Conservation (phyloP, 2,329 filamentous ascomycete genomes). For the Phialemoniopsis sp. region DNA sequence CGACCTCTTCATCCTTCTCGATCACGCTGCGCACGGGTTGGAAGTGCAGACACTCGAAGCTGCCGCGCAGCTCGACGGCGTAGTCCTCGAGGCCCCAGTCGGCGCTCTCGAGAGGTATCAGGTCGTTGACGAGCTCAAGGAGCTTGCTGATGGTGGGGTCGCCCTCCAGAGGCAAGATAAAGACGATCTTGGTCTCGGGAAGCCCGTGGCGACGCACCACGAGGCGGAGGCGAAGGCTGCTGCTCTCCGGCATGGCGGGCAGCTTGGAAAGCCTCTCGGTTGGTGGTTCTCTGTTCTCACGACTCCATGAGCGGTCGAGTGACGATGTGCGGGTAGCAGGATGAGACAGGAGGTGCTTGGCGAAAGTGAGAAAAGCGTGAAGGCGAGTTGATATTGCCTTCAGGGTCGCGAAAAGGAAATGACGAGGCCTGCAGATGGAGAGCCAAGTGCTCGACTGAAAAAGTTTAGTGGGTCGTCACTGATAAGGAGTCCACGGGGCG, state of each 20-base stretch:
- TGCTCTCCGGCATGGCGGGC: constrained; percentile 24
- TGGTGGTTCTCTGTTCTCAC: too few species aligned
- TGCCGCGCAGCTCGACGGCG: constrained; percentile 65
- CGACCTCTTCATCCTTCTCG: constrained; percentile 78
- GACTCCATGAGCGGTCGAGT: too few species aligned
- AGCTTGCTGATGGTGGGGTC: constrained; percentile 72
- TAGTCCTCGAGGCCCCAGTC: constrained; percentile 92
- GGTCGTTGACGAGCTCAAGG: constrained; percentile 72
- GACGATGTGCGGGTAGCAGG: too few species aligned
- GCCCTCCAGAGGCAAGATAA: constrained; percentile 54
- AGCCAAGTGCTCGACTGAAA: too few species aligned
- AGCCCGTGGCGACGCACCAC: constrained; percentile 69
- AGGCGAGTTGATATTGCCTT: too few species aligned
- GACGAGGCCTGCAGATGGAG: too few species aligned
- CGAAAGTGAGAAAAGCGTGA: too few species aligned
- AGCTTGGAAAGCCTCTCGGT: too few species aligned
- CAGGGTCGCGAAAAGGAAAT: too few species aligned
- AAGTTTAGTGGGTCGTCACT: too few species aligned
- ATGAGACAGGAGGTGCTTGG: too few species aligned
- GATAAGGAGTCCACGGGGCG: too few species aligned
- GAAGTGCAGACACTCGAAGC: constrained; percentile 87
- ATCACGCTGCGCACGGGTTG: constrained; percentile 66
- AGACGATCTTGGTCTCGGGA: constrained; percentile 68
- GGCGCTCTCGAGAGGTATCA: constrained; percentile 74
- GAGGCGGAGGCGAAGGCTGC: constrained; percentile 66